Base-by-base conservation (phyloP, 345 rosid species). In the Dipteronia dyeriana region DNA sequence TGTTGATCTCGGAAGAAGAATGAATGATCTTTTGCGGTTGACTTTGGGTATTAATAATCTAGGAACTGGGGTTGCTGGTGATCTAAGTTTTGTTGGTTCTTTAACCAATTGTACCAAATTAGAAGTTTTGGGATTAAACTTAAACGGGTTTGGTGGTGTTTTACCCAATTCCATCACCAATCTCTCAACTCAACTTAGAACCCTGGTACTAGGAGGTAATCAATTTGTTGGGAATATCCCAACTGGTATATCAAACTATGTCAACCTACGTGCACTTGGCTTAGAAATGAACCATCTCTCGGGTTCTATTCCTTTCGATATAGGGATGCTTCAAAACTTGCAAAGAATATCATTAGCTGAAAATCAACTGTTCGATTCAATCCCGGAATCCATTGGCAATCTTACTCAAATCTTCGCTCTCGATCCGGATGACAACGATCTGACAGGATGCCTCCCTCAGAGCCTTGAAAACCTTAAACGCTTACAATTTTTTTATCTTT, bases 381-480 rank as follows among this genome's bases (percentile, higher is more conserved):
- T 74, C 53, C 86, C 77, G 0, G 23, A 75, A 13, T 70, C 76
- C 57, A 11, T 79, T 22, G 75, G 82, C 41, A 77, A 80, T 75
- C 53, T 80, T 47, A 75, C 75, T 3, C 71, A 41, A 66, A 80
- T 84, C 23, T 78, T 77, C 73, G 57, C n/a, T n/a, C n/a, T n/a
- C n/a, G n/a, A n/a, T n/a, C n/a, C n/a, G n/a, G n/a, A n/a, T n/a
- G n/a, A n/a, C n/a, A n/a, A n/a, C n/a, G n/a, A n/a, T n/a, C n/a
- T 80, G 39, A 78, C 57, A 16, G 90, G 82, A 1, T 56, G 11
- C 70, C 78, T 80, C 41, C 83, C 80, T n/a, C 51, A 57, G 0
- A 29, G 65, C 64, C 19, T 83, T 8, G 78, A 69, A 23, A 69
- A 68, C 23, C 73, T 38, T 20, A 61, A 66, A 45, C 31, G 25